Evolutionary conservation across 495 filamentous ascomycete genomes (phyloP), one percentile per base, ranked within the genome.

Genomic region (Neurospora sp.): DNA sequence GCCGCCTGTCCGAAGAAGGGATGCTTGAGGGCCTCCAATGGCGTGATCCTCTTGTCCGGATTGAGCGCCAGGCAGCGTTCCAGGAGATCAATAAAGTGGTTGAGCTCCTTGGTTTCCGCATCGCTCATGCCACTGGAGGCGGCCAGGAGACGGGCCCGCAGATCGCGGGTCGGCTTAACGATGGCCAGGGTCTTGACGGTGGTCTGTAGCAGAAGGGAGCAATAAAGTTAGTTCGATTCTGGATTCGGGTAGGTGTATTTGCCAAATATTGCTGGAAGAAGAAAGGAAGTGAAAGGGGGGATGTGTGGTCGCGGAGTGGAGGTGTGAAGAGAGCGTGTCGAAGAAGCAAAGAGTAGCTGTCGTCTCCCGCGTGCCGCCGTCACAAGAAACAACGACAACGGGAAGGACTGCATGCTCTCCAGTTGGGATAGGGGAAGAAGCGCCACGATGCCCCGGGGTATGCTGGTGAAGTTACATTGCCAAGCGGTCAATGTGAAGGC

Each of bases 11-110:
- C 75, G 71, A 87, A 85, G 79, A 98, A 98, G 1, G 93, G 92
- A 85, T 98, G 96, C 77, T 90, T 92, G 76, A 98, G 82, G 39
- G 96, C 96, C 74, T 98, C 94, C 4, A 88, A 82, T 7, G 96
- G 93, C 13, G 92, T 95, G 80, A 92, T 92, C 69, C 96, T 88
- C 82, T 94, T 96, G 82, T 97, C 96, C n/a, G 94, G 92, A 79
- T 98, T 97, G 39, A 97, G 87, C 74, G 89, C 90, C 79, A 99
- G 81, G 73, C 96, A 98, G 19, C 90, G 89, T 75, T 97, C 94
- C 43, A 99, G 82, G 70, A 99, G 82, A 78, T 98, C 94, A 70
- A 93, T 84, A 82, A 99, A 98, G 69, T 89, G 83, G 39, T 89
- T 88, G 73, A 97, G 82, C 79, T 97, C 93, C 78, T 92, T 93